Percentiles rank a stretch among this genome's conserved stretches.
Conservation (phyloP, 495 filamentous ascomycete genomes). For the Beverwykella pulmonaria region DNA sequence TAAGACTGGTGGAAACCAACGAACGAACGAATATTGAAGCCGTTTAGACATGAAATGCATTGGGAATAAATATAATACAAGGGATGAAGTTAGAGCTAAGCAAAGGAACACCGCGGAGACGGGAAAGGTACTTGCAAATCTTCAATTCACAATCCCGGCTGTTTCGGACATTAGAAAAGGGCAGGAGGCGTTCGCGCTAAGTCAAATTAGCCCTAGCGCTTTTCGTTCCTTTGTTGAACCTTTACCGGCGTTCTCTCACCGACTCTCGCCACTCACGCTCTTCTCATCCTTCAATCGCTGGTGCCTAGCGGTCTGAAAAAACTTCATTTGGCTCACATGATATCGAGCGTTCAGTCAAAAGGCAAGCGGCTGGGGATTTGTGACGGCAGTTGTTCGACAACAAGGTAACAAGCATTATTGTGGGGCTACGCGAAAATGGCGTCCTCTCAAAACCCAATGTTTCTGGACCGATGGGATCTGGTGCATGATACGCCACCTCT, state of each 20-base stretch:
- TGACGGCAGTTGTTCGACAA: slow-evolving; percentile 7
- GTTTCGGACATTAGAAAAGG: too few relatives aligned
- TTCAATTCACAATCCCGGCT: too few relatives aligned
- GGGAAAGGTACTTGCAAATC: too few relatives aligned
- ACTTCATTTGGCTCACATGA: slow-evolving; percentile 16
- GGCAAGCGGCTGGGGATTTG: slow-evolving; percentile 10
- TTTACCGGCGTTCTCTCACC: not conserved
- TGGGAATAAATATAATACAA: too few relatives aligned
- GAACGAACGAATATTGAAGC: too few relatives aligned
- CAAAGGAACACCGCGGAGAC: too few relatives aligned
- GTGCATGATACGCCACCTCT: not conserved
- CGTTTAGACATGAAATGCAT: too few relatives aligned
- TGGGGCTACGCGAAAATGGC: not conserved
- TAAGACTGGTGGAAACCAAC: too few relatives aligned
- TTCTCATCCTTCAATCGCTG: not conserved
- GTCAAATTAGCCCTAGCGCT: too few relatives aligned
- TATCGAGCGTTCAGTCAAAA: not conserved
- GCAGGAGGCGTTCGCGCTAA: too few relatives aligned
- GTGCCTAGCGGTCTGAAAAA: not conserved
- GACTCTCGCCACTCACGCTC: not conserved
- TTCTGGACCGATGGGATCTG: not conserved
- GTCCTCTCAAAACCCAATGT: slow-evolving; percentile 17
- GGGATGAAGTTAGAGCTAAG: too few relatives aligned
- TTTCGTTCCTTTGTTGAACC: not conserved
- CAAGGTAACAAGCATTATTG: slow-evolving; percentile 1